phyloP scores from a whole-genome alignment of 441 rosid genomes.

The Croton laevigatus region DNA sequence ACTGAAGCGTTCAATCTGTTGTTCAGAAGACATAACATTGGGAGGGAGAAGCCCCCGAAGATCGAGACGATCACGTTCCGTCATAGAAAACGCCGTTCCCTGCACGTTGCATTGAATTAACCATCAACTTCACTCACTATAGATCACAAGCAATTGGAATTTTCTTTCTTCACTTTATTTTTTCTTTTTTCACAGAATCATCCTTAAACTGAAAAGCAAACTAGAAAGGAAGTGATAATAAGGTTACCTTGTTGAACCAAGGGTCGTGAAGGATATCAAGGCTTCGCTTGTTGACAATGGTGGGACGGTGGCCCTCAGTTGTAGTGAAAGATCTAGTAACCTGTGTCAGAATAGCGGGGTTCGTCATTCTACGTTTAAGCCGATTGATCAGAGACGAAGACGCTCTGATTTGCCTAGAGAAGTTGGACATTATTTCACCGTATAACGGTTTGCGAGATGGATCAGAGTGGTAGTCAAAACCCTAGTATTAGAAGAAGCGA shows the following conservation, averaged over 20 bases:
- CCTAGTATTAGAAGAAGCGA: background rate
- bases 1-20: conserved; percentile 97
- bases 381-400: conserved; percentile 51
- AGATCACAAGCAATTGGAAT: background rate
- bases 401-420: conserved; percentile 50
- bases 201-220: background rate
- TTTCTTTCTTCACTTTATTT: too few species aligned
- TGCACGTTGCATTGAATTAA: conserved; percentile 18
- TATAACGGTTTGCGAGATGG: background rate
- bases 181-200: too few species aligned
- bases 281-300: conserved; percentile 94
- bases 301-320: conserved; percentile 88
- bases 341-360: conserved; percentile 22
- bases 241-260: conserved; percentile 89
- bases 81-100: conserved; percentile 97
- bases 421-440: conserved; percentile 34
- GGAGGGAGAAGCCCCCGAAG: conserved; percentile 99
- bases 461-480: background rate
- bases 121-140: background rate
- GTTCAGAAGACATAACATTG: conserved; percentile 76
- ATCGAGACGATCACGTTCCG: conserved; percentile 94
- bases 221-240: background rate
- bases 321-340: conserved; percentile 63
- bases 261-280: conserved; percentile 97
- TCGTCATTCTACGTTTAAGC: conserved; percentile 37